phyloP scores from a whole-genome alignment of 139 green algal genomes.

The Micractinium sp. region DNA sequence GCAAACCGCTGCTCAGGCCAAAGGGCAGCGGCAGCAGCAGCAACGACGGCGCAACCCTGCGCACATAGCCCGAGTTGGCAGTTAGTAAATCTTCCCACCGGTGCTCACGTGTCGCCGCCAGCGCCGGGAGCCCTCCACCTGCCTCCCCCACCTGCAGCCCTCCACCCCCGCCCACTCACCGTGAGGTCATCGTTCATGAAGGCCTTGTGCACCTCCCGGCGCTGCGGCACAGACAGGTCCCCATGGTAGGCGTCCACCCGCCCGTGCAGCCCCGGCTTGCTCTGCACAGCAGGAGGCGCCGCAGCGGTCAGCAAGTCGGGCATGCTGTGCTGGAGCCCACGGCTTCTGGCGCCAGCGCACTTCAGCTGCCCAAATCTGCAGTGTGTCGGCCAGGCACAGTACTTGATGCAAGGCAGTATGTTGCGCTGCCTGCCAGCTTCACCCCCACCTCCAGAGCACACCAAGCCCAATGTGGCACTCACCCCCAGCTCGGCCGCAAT shows the following conservation, averaged over 20 bases:
- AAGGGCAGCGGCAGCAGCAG: too few species aligned
- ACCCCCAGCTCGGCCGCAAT: constrained; percentile 33
- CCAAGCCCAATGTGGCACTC: neutral
- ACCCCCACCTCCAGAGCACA: neutral
- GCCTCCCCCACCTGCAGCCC: neutral
- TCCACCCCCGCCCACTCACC: neutral
- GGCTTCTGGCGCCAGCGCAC: too few species aligned
- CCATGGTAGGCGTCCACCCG: constrained; percentile 55
- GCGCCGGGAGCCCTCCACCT: neutral
- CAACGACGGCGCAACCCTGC: too few species aligned
- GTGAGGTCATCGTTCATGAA: constrained; percentile 63
- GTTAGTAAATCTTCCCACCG: too few species aligned
- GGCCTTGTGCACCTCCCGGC: constrained; percentile 46
- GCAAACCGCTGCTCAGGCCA: too few species aligned
- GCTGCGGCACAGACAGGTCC: constrained; percentile 42
- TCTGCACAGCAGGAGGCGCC: neutral
- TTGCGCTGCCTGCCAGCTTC: neutral
- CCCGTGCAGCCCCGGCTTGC: neutral
- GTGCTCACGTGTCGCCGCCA: too few species aligned
- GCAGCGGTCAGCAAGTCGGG: too few species aligned
- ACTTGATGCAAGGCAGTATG: neutral
- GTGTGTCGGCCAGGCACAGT: neutral
- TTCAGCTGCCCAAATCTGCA: too few species aligned
- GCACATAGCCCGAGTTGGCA: too few species aligned
- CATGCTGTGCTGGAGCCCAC: neutral